phyloP scores from a whole-genome alignment of 345 rosid genomes.

The Populus alba region DNA sequence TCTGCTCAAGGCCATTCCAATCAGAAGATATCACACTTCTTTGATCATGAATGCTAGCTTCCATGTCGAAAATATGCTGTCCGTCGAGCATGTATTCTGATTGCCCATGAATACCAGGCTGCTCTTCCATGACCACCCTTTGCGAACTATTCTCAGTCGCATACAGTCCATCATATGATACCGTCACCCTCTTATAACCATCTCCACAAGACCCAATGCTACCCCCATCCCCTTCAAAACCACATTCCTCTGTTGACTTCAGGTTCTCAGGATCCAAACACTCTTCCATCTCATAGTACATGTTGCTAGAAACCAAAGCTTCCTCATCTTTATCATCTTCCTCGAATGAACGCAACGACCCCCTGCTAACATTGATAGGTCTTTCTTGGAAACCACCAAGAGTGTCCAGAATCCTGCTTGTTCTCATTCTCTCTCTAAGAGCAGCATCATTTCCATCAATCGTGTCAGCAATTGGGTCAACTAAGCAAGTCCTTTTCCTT shows the following conservation, averaged over 20 bases:
- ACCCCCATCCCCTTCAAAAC: slow-evolving; percentile 1
- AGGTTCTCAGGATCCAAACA: slow-evolving; percentile 10
- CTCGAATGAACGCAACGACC: slow-evolving; percentile 1
- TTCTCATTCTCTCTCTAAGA: background rate
- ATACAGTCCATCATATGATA: slow-evolving; percentile 12
- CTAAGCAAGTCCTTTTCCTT: background rate
- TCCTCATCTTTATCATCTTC: slow-evolving; percentile 13
- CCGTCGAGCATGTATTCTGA: slow-evolving; percentile 3
- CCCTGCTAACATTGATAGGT: background rate
- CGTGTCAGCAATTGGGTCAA: background rate
- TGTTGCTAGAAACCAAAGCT: slow-evolving; percentile 6
- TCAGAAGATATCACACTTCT: background rate
- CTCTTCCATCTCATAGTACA: slow-evolving; percentile 7
- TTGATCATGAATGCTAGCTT: background rate
- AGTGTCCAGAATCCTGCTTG: background rate
- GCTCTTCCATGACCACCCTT: slow-evolving; percentile 9
- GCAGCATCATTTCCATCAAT: background rate
- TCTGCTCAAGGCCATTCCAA: slow-evolving; percentile 13
- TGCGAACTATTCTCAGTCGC: slow-evolving; percentile 10
- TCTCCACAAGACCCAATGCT: background rate
- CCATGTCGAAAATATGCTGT: slow-evolving; percentile 18
- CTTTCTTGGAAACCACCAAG: background rate
- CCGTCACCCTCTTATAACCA: background rate
- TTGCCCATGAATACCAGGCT: slow-evolving; percentile 1
- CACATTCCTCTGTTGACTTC: background rate